A percentile compares a stretch with the other conserved stretches of the same genome.
These are phyloP conservation scores for Eucalyptus caleyi DNA, from an alignment of 345 rosid genomes.

Conservation along the genomic window DNA sequence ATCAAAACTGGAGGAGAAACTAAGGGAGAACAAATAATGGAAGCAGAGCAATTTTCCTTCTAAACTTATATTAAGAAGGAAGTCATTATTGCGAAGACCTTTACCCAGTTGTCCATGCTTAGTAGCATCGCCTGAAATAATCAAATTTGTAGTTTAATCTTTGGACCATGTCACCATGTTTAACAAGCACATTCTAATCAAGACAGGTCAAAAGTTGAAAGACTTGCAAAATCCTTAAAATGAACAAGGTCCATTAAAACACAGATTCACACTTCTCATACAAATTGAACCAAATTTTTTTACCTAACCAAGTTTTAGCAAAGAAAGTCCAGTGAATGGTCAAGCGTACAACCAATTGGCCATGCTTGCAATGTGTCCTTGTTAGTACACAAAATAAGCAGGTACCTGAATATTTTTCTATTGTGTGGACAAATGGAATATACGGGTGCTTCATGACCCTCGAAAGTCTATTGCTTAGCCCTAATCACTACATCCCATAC, in stretches of 20 bases:
- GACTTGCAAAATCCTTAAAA: not conserved
- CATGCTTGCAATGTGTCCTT: not conserved
- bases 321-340: too few relatives aligned
- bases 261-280: too few relatives aligned
- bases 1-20: not conserved
- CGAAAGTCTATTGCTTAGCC: not conserved
- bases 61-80: not conserved
- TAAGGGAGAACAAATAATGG: not conserved
- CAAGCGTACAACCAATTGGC: not conserved
- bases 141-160: not conserved
- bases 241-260: too few relatives aligned
- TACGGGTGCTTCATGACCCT: conserved; percentile 23
- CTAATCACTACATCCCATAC: conserved; percentile 25
- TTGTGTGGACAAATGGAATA: not conserved
- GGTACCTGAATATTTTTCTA: too few relatives aligned
- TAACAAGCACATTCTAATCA: too few relatives aligned
- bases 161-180: too few relatives aligned
- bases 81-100: not conserved
- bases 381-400: too few relatives aligned
- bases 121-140: not conserved
- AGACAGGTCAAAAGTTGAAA: not conserved
- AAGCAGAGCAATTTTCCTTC: not conserved
- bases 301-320: fast-evolving
- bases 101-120: fast-evolving
- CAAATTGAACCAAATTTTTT: too few relatives aligned